phyloP scores from a whole-genome alignment of 129 eudicot species.

The sunflower (Helianthus annuus) region HanXRQr2.0-SUNRISE NC_035444.2:61292009-61292508 shows the following conservation, averaged over 20 bases:
- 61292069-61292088: neutral
- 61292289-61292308: slow-evolving; percentile 17
- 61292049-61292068: neutral
- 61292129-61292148: neutral
- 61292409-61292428: slow-evolving; percentile 89
- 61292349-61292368: slow-evolving; percentile 12
- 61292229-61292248: neutral
- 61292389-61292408: slow-evolving; percentile 99
- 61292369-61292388: slow-evolving; percentile 64
- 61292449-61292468: slow-evolving; percentile 88
- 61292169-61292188: neutral
- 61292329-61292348: slow-evolving; percentile 35
- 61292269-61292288: slow-evolving; percentile 5
- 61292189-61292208: slow-evolving; percentile 3
- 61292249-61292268: neutral
- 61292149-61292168: neutral
- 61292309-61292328: slow-evolving; percentile 23
- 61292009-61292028: no score
- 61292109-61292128: neutral
- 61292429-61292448: slow-evolving; percentile 94
- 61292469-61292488: slow-evolving; percentile 88
- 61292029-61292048: no score
- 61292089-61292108: neutral
- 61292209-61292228: neutral
- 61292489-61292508: slow-evolving; percentile 82